These are phyloP conservation scores for Ceratobasidium sp. DNA, from an alignment of 1,284 basidiomycete species.

Conservation along the genomic window DNA sequence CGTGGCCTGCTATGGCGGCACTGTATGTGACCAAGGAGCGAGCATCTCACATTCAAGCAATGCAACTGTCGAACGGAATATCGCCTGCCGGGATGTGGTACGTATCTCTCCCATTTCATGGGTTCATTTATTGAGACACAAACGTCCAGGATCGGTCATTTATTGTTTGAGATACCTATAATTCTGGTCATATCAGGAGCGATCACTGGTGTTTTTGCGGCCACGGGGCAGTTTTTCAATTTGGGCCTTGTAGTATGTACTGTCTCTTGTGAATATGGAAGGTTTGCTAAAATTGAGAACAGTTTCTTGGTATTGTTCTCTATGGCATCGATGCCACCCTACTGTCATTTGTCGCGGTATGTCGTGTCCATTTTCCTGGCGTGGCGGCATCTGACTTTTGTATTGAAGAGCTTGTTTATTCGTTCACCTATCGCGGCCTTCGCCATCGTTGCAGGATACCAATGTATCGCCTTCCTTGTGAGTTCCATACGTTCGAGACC, in stretches of 20 bases:
- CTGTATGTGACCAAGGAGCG: constrained; percentile 78
- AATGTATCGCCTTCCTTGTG: constrained; percentile 51
- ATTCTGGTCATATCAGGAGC: constrained; percentile 69
- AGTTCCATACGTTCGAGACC: background rate
- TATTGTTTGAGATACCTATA: constrained; percentile 76
- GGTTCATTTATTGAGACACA: background rate
- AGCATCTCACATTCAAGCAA: constrained; percentile 75
- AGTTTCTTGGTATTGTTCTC: constrained; percentile 76
- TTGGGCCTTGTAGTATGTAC: constrained; percentile 63
- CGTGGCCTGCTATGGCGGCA: constrained; percentile 82
- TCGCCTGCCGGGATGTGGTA: constrained; percentile 64
- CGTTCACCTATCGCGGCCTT: constrained; percentile 78
- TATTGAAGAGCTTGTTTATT: constrained; percentile 26
- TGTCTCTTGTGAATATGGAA: background rate
- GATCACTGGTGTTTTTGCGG: constrained; percentile 70
- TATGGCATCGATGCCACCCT: constrained; percentile 76
- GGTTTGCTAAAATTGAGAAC: background rate
- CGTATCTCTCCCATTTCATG: background rate
- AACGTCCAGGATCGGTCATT: constrained; percentile 73
- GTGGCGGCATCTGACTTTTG: background rate
- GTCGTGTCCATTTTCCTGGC: constrained; percentile 4
- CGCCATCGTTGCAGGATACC: constrained; percentile 75
- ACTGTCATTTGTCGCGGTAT: constrained; percentile 69
- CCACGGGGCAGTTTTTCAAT: constrained; percentile 72
- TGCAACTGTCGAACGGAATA: constrained; percentile 81